A percentile compares a stretch with the other conserved stretches of the same genome.
Conservation (phyloP, 1,284 basidiomycete species). For the Cryptococcus sp. region DNA sequence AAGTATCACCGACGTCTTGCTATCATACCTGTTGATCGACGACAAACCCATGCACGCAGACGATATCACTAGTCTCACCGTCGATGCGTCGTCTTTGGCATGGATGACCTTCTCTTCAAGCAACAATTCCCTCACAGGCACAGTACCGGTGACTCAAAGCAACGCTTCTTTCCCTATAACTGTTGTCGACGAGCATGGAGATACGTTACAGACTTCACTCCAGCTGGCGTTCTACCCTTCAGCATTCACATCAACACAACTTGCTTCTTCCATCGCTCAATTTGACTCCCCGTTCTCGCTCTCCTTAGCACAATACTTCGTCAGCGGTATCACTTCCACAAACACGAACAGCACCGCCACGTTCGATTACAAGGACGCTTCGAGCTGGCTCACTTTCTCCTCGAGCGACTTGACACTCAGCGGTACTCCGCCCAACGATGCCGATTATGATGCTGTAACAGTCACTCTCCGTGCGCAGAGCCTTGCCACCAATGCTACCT, state of each 20-base stretch:
- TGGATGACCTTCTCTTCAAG: constrained; percentile 69
- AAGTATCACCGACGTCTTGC: constrained; percentile 57
- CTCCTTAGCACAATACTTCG: constrained; percentile 60
- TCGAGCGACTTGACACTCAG: constrained; percentile 60
- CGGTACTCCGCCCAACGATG: constrained; percentile 31
- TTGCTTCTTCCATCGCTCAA: constrained; percentile 62
- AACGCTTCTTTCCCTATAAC: constrained; percentile 61
- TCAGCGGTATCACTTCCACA: constrained; percentile 45
- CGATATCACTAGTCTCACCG: constrained; percentile 19
- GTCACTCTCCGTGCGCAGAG: constrained; percentile 30
- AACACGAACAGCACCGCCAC: constrained; percentile 15
- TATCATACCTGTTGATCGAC: constrained; percentile 61
- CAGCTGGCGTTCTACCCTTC: constrained; percentile 67
- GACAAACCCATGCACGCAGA: constrained; percentile 47
- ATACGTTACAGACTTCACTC: constrained; percentile 60
- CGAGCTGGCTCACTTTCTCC: constrained; percentile 60
- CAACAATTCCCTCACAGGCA: constrained; percentile 65
- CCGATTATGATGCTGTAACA: constrained; percentile 30
- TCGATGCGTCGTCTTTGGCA: constrained; percentile 58
- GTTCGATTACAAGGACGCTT: constrained; percentile 26
- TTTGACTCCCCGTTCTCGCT: constrained; percentile 59
- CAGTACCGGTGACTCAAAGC: constrained; percentile 57
- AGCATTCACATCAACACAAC: constrained; percentile 63
- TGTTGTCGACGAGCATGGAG: constrained; percentile 67
- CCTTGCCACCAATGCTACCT: constrained; percentile 65